Conservation (phyloP, 2,329 filamentous ascomycete genomes). For the Claviceps fusiformis region DNA sequence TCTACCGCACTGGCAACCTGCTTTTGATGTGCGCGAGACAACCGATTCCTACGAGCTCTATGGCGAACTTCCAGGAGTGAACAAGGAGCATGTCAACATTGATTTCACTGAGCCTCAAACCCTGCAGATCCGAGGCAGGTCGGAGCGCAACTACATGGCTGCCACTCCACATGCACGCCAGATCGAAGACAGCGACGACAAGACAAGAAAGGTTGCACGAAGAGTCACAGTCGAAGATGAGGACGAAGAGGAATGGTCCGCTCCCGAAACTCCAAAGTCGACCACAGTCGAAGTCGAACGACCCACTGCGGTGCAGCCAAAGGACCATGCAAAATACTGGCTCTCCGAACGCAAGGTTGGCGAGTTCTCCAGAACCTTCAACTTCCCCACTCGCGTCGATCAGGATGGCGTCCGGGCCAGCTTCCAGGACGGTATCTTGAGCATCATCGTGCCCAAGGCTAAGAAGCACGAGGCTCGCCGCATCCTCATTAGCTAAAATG, state of each 20-base stretch:
- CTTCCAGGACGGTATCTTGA: conserved; percentile 53
- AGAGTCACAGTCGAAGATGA: conserved; percentile 56
- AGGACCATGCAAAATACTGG: conserved; percentile 53
- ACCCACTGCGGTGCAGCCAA: conserved; percentile 15
- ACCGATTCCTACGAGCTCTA: conserved; percentile 59
- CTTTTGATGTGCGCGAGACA: conserved; percentile 66
- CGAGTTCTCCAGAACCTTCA: conserved; percentile 55
- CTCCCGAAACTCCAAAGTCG: conserved; percentile 1
- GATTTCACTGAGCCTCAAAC: conserved; percentile 70
- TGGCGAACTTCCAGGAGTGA: conserved; percentile 65
- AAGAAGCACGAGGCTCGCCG: conserved; percentile 43
- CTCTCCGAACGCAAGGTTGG: conserved; percentile 51
- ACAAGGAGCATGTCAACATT: conserved; percentile 60
- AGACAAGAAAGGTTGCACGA: conserved; percentile 28
- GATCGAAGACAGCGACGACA: conserved; percentile 31
- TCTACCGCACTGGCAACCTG: conserved; percentile 52
- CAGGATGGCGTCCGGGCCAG: conserved; percentile 46
- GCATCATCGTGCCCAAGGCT: conserved; percentile 51
- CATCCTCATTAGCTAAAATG: conserved; percentile 38
- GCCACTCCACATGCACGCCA: conserved; percentile 34
- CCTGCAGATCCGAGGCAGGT: conserved; percentile 54
- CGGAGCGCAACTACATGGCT: conserved; percentile 49
- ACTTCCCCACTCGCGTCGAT: conserved; percentile 51
- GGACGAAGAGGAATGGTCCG: conserved; percentile 17
- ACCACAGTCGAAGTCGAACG: conserved; percentile 12